These are phyloP conservation scores for Tylopilus felleus DNA, from an alignment of 768 basidiomycete species.

Conservation along the genomic window DNA sequence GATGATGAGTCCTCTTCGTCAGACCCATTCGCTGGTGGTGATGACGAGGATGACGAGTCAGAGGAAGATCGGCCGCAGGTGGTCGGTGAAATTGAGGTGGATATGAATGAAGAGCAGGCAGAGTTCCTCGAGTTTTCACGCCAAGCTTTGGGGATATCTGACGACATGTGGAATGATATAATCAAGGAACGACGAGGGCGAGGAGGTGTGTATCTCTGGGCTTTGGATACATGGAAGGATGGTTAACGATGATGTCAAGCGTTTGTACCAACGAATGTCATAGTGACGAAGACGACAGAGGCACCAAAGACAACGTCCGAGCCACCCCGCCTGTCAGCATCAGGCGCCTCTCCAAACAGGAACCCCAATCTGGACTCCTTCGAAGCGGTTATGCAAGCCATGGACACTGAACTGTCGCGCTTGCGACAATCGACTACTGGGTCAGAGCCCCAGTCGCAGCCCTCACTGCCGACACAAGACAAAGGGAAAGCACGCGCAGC, in stretches of 20 bases:
- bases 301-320: conserved; percentile 8
- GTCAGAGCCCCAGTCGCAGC: conserved; percentile 13
- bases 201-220: conserved; percentile 61
- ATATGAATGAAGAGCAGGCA: conserved; percentile 91
- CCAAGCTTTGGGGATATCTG: conserved; percentile 83
- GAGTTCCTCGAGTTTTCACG: conserved; percentile 95
- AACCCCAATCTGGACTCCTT: conserved; percentile 87
- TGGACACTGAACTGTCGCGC: conserved; percentile 79
- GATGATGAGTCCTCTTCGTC: conserved; percentile 83
- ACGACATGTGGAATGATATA: conserved; percentile 89
- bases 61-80: conserved; percentile 84
- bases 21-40: conserved; percentile 36
- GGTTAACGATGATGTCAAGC: conserved; percentile 36
- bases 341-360: conserved; percentile 39
- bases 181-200: conserved; percentile 69
- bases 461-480: conserved; percentile 34
- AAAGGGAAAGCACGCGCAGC: conserved; percentile 36
- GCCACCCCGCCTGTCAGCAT: conserved; percentile 20
- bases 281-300: conserved; percentile 1
- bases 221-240: background rate
- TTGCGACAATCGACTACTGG: conserved; percentile 30
- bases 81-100: conserved; percentile 79
- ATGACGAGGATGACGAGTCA: conserved; percentile 52
- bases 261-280: conserved; percentile 48
- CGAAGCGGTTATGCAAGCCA: conserved; percentile 93